Evolutionary conservation across 2,329 filamentous ascomycete species (phyloP).

Genomic region (Bipolaris bicolor): DNA sequence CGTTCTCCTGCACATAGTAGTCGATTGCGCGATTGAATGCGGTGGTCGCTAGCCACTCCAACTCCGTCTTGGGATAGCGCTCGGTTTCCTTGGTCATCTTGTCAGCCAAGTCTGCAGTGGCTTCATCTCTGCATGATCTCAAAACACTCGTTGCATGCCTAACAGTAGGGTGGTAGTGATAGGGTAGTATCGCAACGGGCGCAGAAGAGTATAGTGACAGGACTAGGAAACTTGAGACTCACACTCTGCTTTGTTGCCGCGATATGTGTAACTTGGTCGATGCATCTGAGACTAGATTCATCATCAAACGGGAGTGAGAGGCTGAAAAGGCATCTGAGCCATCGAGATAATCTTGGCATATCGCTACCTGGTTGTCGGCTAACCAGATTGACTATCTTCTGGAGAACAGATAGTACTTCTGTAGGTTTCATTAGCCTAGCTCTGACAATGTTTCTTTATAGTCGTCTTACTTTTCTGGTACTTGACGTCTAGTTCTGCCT

Average conservation of each 20-base stretch:
- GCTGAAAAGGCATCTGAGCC: constrained; percentile 79
- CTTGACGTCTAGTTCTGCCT: constrained; percentile 33
- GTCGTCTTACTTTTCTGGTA: constrained; percentile 40
- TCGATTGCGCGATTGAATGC: constrained; percentile 70
- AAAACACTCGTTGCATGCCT: constrained; percentile 25
- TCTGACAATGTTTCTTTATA: constrained; percentile 29
- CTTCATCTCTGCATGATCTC: constrained; percentile 9
- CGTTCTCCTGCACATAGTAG: constrained; percentile 57
- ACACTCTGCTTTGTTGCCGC: constrained; percentile 38
- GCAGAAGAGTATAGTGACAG: constrained; percentile 11
- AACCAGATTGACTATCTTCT: constrained; percentile 73
- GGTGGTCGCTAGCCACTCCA: constrained; percentile 76
- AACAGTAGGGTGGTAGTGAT: constrained; percentile 2
- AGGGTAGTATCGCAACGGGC: constrained; percentile 4
- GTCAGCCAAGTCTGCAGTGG: constrained; percentile 28
- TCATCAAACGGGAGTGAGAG: constrained; percentile 65
- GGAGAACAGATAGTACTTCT: constrained; percentile 53
- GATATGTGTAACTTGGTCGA: constrained; percentile 64
- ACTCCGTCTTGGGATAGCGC: constrained; percentile 68
- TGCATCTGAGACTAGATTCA: constrained; percentile 62
- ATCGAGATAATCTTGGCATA: constrained; percentile 69
- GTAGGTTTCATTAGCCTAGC: constrained; percentile 12
- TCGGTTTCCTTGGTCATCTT: constrained; percentile 45
- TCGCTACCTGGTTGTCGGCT: constrained; percentile 65
- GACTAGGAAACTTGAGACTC: constrained; percentile 19